Evolutionary conservation across 371 early-diverging fungal species (phyloP).

Genomic region (Syncephalastrum contaminatum): DNA sequence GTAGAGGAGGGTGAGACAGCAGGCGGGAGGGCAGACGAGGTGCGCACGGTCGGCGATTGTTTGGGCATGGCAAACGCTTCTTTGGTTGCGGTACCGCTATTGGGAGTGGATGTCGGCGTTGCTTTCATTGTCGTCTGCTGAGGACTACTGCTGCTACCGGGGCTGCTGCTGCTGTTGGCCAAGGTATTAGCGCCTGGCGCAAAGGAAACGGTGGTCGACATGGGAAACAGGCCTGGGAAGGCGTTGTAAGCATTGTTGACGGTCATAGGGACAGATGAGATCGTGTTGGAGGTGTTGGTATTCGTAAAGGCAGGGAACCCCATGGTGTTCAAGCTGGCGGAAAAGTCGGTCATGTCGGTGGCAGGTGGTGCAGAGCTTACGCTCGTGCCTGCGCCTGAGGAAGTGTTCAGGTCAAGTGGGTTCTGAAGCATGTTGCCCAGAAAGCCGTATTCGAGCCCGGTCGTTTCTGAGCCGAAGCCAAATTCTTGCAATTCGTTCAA

Average conservation of each 20-base stretch:
- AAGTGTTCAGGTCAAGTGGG: slow-evolving; percentile 16
- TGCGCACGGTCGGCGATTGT: too few species aligned
- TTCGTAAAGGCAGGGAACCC: slow-evolving; percentile 1
- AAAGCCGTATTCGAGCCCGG: slow-evolving; percentile 47
- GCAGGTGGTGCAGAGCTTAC: neutral
- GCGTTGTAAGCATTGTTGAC: too few species aligned
- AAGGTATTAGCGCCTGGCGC: slow-evolving; percentile 15
- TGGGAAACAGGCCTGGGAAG: slow-evolving; percentile 7
- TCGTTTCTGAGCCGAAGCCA: slow-evolving; percentile 47
- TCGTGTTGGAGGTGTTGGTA: neutral
- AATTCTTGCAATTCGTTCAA: slow-evolving; percentile 22
- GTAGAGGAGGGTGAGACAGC: too few species aligned
- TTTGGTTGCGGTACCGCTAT: too few species aligned
- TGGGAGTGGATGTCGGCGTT: too few species aligned
- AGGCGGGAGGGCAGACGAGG: too few species aligned
- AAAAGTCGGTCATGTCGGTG: slow-evolving; percentile 1
- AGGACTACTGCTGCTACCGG: too few species aligned
- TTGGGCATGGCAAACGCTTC: too few species aligned
- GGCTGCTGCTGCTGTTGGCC: slow-evolving; percentile 4
- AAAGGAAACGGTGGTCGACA: slow-evolving; percentile 13
- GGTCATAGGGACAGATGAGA: too few species aligned
- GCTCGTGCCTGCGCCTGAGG: neutral
- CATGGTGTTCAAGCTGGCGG: slow-evolving; percentile 2
- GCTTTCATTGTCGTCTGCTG: too few species aligned
- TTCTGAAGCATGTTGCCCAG: slow-evolving; percentile 42